Conservation (phyloP, 225 moss, liverwort and hornwort species). For the Bryoerythrophyllum caledonicum region DNA sequence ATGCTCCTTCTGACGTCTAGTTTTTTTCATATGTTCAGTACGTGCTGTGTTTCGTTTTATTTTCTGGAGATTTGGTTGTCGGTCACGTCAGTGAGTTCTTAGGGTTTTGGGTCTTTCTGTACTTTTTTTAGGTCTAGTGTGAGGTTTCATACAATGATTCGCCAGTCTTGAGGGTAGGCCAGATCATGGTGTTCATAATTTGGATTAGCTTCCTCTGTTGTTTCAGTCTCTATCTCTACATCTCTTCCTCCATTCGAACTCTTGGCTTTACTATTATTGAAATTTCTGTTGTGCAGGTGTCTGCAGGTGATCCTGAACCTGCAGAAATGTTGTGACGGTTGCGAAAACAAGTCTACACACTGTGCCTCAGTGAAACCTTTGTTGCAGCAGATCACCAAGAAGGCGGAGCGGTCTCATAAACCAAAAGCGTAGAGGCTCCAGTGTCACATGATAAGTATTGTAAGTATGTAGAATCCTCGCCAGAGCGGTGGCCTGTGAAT, state of each 20-base stretch:
- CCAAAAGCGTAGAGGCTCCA: slow-evolving; percentile 18
- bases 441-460: slow-evolving; percentile 3
- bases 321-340: slow-evolving; percentile 56
- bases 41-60: too few relatives aligned
- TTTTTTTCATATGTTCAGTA: too few relatives aligned
- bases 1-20: too few relatives aligned
- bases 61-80: too few relatives aligned
- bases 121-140: too few relatives aligned
- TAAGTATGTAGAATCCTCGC: neutral
- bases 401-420: slow-evolving; percentile 28
- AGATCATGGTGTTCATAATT: neutral
- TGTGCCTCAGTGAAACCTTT: slow-evolving; percentile 68
- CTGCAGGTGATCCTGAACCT: slow-evolving; percentile 54
- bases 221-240: neutral
- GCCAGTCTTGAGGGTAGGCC: neutral
- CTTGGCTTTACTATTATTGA: neutral
- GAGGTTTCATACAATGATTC: neutral
- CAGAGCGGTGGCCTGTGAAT: slow-evolving; percentile 3
- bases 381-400: slow-evolving; percentile 53
- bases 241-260: neutral
- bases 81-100: too few relatives aligned
- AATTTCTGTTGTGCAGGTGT: slow-evolving; percentile 40
- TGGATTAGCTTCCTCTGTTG: neutral
- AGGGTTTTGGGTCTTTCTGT: too few relatives aligned
- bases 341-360: slow-evolving; percentile 55